A percentile compares a stretch with the other conserved stretches of the same genome.
These are phyloP conservation scores for Eucalyptus polybractea DNA, from an alignment of 345 rosid species.

Conservation along the genomic window DNA sequence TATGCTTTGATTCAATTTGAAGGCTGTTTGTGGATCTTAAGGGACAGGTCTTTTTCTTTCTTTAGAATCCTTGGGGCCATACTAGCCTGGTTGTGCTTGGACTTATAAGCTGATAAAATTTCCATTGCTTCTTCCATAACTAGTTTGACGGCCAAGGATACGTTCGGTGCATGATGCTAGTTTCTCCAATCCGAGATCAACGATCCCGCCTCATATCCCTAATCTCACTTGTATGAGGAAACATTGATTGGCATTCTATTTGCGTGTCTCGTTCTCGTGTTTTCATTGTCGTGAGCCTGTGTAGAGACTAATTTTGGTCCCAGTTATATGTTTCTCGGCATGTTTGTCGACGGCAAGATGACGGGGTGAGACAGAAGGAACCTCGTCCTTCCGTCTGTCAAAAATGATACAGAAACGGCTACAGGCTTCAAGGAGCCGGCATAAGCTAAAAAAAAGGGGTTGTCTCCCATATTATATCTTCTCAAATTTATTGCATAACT, in stretches of 20 bases:
- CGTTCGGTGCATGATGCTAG: too few species aligned
- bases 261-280: neutral
- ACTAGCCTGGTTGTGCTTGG: too few species aligned
- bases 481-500: too few species aligned
- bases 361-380: neutral
- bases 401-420: neutral
- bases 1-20: too few species aligned
- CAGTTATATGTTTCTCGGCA: neutral
- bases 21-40: too few species aligned
- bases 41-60: too few species aligned
- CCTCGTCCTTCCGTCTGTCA: neutral
- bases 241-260: neutral
- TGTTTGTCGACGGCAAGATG: neutral
- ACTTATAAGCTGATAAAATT: too few species aligned
- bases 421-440: neutral
- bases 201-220: neutral
- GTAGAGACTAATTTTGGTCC: neutral
- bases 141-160: too few species aligned
- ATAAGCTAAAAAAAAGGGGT: neutral
- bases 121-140: too few species aligned
- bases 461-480: neutral
- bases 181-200: neutral
- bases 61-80: too few species aligned
- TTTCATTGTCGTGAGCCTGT: neutral
- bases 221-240: neutral